Conservation (phyloP, 2,329 filamentous ascomycete species). For the Hansfordia pulvinata region DNA sequence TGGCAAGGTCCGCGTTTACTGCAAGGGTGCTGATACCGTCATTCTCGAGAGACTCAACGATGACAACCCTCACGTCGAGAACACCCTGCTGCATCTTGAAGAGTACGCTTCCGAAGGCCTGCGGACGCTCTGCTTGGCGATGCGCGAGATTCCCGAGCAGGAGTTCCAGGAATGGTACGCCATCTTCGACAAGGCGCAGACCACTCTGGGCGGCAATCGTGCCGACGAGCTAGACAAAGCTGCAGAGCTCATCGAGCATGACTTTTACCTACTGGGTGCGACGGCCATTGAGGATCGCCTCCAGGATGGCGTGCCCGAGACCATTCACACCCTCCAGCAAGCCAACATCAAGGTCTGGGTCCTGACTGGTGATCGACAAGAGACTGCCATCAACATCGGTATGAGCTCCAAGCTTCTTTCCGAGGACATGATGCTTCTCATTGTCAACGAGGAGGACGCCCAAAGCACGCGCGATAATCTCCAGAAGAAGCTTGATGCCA, state of each 20-base stretch:
- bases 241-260: slow-evolving; percentile 85
- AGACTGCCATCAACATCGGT: slow-evolving; percentile 98
- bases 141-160: slow-evolving; percentile 82
- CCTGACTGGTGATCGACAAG: slow-evolving; percentile 89
- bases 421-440: slow-evolving; percentile 96
- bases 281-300: slow-evolving; percentile 96
- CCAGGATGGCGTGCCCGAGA: slow-evolving; percentile 95
- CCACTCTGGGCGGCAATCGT: slow-evolving; percentile 83
- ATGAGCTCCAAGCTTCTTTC: slow-evolving; percentile 99
- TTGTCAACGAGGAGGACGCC: slow-evolving; percentile 82
- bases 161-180: slow-evolving; percentile 81
- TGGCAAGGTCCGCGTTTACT: slow-evolving; percentile 86
- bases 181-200: slow-evolving; percentile 77
- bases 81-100: slow-evolving; percentile 89
- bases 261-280: slow-evolving; percentile 81
- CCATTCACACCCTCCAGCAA: slow-evolving; percentile 90
- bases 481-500: slow-evolving; percentile 84
- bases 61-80: slow-evolving; percentile 75
- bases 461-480: slow-evolving; percentile 75
- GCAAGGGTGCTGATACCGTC: slow-evolving; percentile 94
- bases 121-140: slow-evolving; percentile 84
- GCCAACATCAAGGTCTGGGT: slow-evolving; percentile 99
- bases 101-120: slow-evolving; percentile 96
- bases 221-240: slow-evolving; percentile 95
- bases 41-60: slow-evolving; percentile 81